Evolutionary conservation across 2,329 filamentous ascomycete species (phyloP).

Genomic region (Cryphonectria parasitica): DNA sequence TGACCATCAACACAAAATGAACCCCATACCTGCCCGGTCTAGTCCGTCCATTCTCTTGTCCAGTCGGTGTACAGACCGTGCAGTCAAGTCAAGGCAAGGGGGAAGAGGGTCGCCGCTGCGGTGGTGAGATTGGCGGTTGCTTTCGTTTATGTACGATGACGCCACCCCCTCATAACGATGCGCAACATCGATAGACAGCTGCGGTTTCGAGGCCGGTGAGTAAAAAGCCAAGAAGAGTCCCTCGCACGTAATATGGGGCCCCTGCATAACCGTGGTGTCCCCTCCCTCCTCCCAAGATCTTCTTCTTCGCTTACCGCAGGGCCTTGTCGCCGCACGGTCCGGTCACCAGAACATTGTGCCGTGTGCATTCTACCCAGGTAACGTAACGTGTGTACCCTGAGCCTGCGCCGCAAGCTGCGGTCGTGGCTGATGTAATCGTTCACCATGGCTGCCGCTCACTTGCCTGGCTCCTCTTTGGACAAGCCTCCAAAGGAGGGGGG

Average conservation of each 20-base stretch:
- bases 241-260: not conserved
- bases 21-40: not conserved
- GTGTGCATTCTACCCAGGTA: not conserved
- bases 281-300: not conserved
- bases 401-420: no score
- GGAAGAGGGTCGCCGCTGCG: not conserved
- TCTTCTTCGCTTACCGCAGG: not conserved
- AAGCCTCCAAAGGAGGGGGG: no score
- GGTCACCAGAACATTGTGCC: not conserved
- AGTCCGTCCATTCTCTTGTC: not conserved
- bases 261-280: not conserved
- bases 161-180: not conserved
- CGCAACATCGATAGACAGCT: not conserved
- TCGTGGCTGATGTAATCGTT: not conserved
- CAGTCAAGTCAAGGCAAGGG: not conserved
- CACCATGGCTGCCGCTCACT: not conserved
- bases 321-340: not conserved
- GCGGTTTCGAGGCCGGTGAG: not conserved
- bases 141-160: slow-evolving; percentile 17
- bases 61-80: not conserved
- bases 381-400: no score
- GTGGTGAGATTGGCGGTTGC: slow-evolving; percentile 4
- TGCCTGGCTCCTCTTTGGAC: not conserved
- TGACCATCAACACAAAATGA: not conserved
- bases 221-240: not conserved